phyloP scores from a whole-genome alignment of 2,329 filamentous ascomycete species.

The Lasiodiplodia sp. region DNA sequence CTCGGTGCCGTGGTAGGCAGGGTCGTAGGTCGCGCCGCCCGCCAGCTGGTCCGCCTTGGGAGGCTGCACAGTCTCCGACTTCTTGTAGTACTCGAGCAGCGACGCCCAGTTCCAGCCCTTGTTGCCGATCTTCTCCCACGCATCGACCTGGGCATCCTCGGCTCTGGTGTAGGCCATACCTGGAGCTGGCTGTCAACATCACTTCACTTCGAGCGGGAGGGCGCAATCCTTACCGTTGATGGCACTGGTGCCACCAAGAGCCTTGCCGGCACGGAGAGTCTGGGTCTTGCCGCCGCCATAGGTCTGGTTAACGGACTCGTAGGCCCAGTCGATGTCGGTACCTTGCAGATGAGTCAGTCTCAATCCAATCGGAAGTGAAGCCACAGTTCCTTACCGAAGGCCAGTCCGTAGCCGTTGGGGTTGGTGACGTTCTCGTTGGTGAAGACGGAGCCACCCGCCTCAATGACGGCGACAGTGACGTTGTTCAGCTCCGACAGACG shows the following conservation, averaged over 20 bases:
- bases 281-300: slow-evolving; percentile 38
- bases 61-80: slow-evolving; percentile 38
- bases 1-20: slow-evolving; percentile 35
- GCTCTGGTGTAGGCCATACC: slow-evolving; percentile 46
- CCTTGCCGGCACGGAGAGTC: slow-evolving; percentile 47
- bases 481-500: slow-evolving; percentile 37
- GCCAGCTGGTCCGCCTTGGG: slow-evolving; percentile 34
- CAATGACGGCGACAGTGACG: slow-evolving; percentile 43
- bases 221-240: slow-evolving; percentile 48
- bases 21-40: slow-evolving; percentile 39
- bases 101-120: slow-evolving; percentile 44
- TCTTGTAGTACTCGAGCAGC: slow-evolving; percentile 40
- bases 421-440: slow-evolving; percentile 43
- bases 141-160: slow-evolving; percentile 43
- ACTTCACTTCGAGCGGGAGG: not conserved
- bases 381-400: slow-evolving; percentile 29
- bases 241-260: slow-evolving; percentile 51
- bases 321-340: slow-evolving; percentile 51
- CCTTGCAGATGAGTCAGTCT: slow-evolving; percentile 23
- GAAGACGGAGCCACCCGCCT: slow-evolving; percentile 42
- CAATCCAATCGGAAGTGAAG: not conserved
- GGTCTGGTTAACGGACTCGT: slow-evolving; percentile 48
- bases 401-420: slow-evolving; percentile 36
- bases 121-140: slow-evolving; percentile 45
- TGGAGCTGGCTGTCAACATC: not conserved